Base-by-base conservation (phyloP, 2,329 filamentous ascomycete genomes). In the Penicillium oxalicum region DNA sequence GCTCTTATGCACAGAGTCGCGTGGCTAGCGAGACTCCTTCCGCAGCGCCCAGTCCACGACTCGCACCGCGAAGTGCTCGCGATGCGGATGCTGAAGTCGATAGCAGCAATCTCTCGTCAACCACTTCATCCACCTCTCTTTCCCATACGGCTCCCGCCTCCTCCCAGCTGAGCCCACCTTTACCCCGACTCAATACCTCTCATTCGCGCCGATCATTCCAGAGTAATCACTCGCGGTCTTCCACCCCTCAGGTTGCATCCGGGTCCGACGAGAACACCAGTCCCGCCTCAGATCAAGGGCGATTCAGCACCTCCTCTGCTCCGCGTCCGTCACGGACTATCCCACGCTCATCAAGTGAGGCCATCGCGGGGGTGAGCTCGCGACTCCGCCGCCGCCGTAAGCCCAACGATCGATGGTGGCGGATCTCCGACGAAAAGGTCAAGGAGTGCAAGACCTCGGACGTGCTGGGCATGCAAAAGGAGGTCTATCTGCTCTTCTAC, bases 401-500 rank as follows among this genome's bases (percentile, higher is more conserved):
- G 62, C 70, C 74, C 9, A 79, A 78, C 39, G 86, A 94, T 62
- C 83, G 86, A 36, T 98, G 93, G 93, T 98, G 93, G 93, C 83
- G 93, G 33, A 95, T 98, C 57, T 96, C 91, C 56, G 93, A 98
- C 66, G 93, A 98, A 57, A 95, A 94, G 70, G 82, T 97, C 61
- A 93, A 91, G 65, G 91, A 97, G 70, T 86, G 89, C 57, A 95
- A 91, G 74, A 97, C 91, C 5, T 82, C 79, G 47, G 93, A 98
- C 59, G 89, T 98, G 5, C 69, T 98, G 49, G 82, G 83, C 6
- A 95, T 96, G 90, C 90, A 96, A 70, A 86, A 85, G 61, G 93
- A 98, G 70, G 91, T 97, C 0, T 98, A 98, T 68, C 74, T 98
- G 65, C 70, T 98, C 44, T 98, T 98, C 68, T 98, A 98, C 70